These are phyloP conservation scores for Annulohypoxylon bovei DNA, from an alignment of 495 filamentous ascomycete genomes.

Conservation along the genomic window DNA sequence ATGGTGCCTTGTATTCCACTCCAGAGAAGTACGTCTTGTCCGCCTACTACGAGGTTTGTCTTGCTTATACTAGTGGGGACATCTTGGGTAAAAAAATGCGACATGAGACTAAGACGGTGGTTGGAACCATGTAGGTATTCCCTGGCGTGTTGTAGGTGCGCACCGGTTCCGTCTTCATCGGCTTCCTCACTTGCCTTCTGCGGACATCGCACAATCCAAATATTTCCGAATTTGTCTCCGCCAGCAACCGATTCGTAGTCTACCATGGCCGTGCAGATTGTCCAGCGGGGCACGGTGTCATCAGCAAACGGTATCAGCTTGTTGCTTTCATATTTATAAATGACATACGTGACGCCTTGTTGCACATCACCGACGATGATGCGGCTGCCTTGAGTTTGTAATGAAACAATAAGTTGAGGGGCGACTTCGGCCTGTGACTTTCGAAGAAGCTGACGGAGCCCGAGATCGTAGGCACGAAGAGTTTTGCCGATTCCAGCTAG, in stretches of 20 bases:
- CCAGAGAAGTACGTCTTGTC: conserved; percentile 92
- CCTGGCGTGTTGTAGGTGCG: conserved; percentile 86
- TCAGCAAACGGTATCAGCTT: conserved; percentile 91
- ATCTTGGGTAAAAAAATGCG: conserved; percentile 90
- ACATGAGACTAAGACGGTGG: conserved; percentile 82
- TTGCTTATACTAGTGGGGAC: conserved; percentile 91
- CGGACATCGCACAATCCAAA: conserved; percentile 91
- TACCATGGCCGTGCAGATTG: conserved; percentile 87
- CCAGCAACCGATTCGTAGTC: conserved; percentile 97
- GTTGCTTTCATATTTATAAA: conserved; percentile 93
- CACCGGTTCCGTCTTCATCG: conserved; percentile 91
- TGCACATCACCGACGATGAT: conserved; percentile 92
- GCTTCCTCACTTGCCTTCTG: conserved; percentile 85
- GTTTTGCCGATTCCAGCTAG: conserved; percentile 84
- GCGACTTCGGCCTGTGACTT: conserved; percentile 86
- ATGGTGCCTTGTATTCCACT: conserved; percentile 93
- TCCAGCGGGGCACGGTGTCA: conserved; percentile 89
- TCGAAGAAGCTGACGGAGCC: conserved; percentile 87
- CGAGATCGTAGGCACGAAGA: conserved; percentile 88
- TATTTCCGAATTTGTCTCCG: conserved; percentile 96
- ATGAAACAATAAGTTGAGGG: conserved; percentile 81
- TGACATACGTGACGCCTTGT: conserved; percentile 88
- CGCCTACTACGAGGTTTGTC: conserved; percentile 88
- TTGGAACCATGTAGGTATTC: conserved; percentile 89
- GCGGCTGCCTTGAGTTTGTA: conserved; percentile 91